Conservation (phyloP, 164 flowering plant genomes). For the Tetrastigma voinierianum region DNA sequence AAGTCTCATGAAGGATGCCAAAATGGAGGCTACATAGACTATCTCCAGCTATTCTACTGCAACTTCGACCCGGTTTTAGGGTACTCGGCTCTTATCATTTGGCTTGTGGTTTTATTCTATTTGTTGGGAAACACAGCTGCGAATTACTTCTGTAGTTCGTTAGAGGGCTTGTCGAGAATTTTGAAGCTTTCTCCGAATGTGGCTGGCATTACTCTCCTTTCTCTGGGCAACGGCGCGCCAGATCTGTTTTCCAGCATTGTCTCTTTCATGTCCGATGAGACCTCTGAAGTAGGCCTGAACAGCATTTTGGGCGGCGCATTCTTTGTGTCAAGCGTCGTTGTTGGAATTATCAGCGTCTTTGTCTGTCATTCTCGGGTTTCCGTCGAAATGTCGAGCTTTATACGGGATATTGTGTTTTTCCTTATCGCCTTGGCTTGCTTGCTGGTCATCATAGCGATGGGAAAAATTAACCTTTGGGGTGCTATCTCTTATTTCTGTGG, state of each 20-base stretch:
- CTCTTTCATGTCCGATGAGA: slow-evolving; percentile 50
- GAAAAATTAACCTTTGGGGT: slow-evolving; percentile 52
- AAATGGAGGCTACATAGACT: slow-evolving; percentile 59
- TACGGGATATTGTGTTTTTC: slow-evolving; percentile 62
- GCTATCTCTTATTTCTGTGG: slow-evolving; percentile 49
- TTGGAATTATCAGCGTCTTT: slow-evolving; percentile 50
- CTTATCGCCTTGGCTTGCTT: slow-evolving; percentile 40
- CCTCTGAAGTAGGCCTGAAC: slow-evolving; percentile 57
- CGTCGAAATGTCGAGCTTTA: slow-evolving; percentile 41
- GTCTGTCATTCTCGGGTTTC: slow-evolving; percentile 16
- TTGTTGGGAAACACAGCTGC: slow-evolving; percentile 75
- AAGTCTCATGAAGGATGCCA: slow-evolving; percentile 40
- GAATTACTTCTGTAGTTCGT: slow-evolving; percentile 68
- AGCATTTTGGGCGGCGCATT: slow-evolving; percentile 72
- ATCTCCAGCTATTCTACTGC: slow-evolving; percentile 66
- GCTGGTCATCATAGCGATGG: slow-evolving; percentile 33
- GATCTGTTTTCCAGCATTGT: slow-evolving; percentile 73
- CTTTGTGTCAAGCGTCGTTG: slow-evolving; percentile 66
- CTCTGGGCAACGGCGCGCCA: slow-evolving; percentile 84
- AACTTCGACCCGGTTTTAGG: slow-evolving; percentile 44
- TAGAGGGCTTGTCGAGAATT: slow-evolving; percentile 52
- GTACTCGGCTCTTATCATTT: slow-evolving; percentile 30
- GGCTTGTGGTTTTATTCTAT: slow-evolving; percentile 70
- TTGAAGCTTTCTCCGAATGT: slow-evolving; percentile 65
- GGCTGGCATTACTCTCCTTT: slow-evolving; percentile 80